phyloP scores from a whole-genome alignment of 2,329 filamentous ascomycete genomes.

The Hymenoscyphus infarciens region DNA sequence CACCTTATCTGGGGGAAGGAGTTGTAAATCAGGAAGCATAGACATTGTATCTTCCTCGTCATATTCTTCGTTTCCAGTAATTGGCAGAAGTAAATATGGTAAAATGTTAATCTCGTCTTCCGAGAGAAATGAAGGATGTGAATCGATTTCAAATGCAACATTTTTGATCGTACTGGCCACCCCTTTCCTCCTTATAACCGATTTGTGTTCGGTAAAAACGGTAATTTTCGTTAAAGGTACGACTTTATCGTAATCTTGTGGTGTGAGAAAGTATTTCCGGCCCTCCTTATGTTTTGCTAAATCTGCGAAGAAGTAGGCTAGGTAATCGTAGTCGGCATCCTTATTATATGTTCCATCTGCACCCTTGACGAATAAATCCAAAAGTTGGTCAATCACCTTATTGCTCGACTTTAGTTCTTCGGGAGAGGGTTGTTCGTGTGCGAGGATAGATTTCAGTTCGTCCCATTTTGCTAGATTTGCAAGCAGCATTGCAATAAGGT shows the following conservation, averaged over 20 bases:
- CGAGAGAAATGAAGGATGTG: slow-evolving; percentile 68
- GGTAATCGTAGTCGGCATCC: slow-evolving; percentile 82
- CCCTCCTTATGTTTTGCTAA: slow-evolving; percentile 77
- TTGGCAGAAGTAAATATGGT: slow-evolving; percentile 83
- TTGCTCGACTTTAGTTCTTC: slow-evolving; percentile 68
- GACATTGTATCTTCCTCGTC: slow-evolving; percentile 77
- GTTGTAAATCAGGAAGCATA: slow-evolving; percentile 87
- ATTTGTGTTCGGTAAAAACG: slow-evolving; percentile 90
- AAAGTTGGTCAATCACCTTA: slow-evolving; percentile 79
- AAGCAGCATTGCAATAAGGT: slow-evolving; percentile 85
- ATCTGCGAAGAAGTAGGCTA: slow-evolving; percentile 92
- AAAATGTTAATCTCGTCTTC: slow-evolving; percentile 75
- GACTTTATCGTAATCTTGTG: slow-evolving; percentile 73
- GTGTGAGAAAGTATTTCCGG: slow-evolving; percentile 68
- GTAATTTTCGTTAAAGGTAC: slow-evolving; percentile 90
- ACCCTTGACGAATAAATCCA: slow-evolving; percentile 95
- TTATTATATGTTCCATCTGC: slow-evolving; percentile 80
- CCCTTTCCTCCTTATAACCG: slow-evolving; percentile 79
- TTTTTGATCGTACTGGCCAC: slow-evolving; percentile 98
- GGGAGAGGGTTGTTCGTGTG: slow-evolving; percentile 64
- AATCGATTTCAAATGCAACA: slow-evolving; percentile 73
- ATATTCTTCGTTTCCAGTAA: slow-evolving; percentile 86
- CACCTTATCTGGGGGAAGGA: slow-evolving; percentile 84
- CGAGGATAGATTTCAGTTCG: slow-evolving; percentile 64
- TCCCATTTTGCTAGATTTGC: slow-evolving; percentile 87